Conservation (phyloP, 441 rosid species). For the Adansonia grandidieri region DNA sequence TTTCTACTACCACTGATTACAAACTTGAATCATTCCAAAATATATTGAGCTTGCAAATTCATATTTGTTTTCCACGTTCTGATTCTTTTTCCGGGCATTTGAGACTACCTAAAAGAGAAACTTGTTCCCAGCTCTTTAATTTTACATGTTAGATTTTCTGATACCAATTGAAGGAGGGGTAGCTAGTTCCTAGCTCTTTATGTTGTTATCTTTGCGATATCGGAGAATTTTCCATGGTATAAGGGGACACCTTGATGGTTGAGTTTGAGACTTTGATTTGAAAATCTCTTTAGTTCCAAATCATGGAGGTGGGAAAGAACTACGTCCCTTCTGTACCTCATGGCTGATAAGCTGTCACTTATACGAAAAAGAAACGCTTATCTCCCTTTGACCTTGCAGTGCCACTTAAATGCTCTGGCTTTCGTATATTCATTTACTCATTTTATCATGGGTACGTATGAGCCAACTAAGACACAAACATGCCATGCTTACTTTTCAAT, state of each 20-base stretch:
- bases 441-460: background rate
- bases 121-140: too few relatives aligned
- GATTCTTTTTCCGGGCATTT: too few relatives aligned
- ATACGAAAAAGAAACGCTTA: background rate
- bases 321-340: background rate
- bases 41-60: too few relatives aligned
- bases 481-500: background rate
- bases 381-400: background rate
- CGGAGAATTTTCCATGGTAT: too few relatives aligned
- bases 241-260: too few relatives aligned
- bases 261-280: too few relatives aligned
- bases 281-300: background rate
- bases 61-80: too few relatives aligned
- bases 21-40: too few relatives aligned
- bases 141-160: background rate
- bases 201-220: background rate
- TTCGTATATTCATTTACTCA: background rate
- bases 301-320: background rate
- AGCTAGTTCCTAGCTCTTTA: background rate
- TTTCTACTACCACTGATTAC: too few relatives aligned
- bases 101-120: too few relatives aligned
- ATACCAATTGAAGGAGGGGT: background rate
- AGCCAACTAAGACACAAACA: background rate
- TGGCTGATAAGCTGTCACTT: background rate
- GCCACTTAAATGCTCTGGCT: constrained; percentile 8